Percentiles rank a stretch among this genome's conserved stretches.
phyloP scores from a whole-genome alignment of 2,329 filamentous ascomycete species.

The Diaporthe helianthi region DNA sequence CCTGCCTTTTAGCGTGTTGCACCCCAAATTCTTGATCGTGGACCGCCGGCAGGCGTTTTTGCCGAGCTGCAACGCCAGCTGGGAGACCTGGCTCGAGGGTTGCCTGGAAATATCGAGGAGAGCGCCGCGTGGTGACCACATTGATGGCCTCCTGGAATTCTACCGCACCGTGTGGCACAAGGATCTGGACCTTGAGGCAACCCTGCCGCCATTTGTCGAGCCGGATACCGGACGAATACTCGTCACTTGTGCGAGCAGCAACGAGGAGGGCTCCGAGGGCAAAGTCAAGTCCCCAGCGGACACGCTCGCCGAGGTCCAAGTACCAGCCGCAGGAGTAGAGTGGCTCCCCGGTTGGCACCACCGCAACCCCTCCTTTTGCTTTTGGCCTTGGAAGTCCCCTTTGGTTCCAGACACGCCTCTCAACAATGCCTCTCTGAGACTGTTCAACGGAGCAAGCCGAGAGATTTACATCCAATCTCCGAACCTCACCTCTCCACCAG shows the following conservation, averaged over 20 bases:
- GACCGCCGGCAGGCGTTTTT: conserved; percentile 72
- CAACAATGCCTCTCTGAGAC: conserved; percentile 68
- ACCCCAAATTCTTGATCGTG: conserved; percentile 81
- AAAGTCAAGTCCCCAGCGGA: conserved; percentile 35
- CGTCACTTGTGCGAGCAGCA: conserved; percentile 25
- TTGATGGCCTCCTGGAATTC: conserved; percentile 69
- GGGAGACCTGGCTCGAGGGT: conserved; percentile 87
- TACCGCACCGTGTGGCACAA: conserved; percentile 73
- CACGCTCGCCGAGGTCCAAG: conserved; percentile 51
- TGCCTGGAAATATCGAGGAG: conserved; percentile 65
- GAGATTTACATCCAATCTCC: conserved; percentile 77
- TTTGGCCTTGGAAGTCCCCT: conserved; percentile 61
- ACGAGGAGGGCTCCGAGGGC: conserved; percentile 17
- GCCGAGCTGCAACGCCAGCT: conserved; percentile 84
- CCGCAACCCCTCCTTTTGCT: conserved; percentile 68
- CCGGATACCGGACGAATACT: conserved; percentile 10
- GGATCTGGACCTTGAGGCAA: conserved; percentile 32
- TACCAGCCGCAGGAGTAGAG: conserved; percentile 15
- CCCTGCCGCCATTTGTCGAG: neutral
- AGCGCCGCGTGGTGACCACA: conserved; percentile 57
- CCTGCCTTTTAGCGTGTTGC: conserved; percentile 83
- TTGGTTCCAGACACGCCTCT: conserved; percentile 69
- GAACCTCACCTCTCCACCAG: conserved; percentile 74
- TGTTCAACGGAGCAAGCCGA: conserved; percentile 63
- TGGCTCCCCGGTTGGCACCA: conserved; percentile 79